Evolutionary conservation across 202 grass and related monocot genomes (phyloP), one percentile per base, ranked within the genome.

Genomic region (Bolboschoenoplectus hybrid): DNA sequence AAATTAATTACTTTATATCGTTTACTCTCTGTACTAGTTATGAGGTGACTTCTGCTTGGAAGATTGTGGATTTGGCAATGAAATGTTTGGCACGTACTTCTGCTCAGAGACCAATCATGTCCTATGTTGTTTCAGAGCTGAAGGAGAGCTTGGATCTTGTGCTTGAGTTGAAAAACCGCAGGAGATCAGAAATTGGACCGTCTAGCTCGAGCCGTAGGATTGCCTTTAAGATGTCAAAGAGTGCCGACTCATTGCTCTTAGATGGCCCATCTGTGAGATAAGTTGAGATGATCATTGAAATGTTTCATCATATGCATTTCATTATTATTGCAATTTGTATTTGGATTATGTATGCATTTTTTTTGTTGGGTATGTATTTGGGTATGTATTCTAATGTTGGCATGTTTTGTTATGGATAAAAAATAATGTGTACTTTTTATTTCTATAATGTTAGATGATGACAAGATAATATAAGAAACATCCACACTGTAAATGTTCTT

Each of bases 31-130:
- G 17, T 66, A 26, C 20, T 43, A 72, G 67, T 9, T 85, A 84
- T 70, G 93, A 91, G n/a, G 67, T 95, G 3, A 92, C 92, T 2
- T 60, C 71, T 2, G 87, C 87, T 0, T 91, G 90, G 89, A 95
- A 95, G 74, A 43, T 9, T 5, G 60, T 82, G 0, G 79, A 92
- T 8, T 56, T 92, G 0, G 90, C 88, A 0, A 79, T 92, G 17
- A 91, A 89, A 44, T 95, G 93, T 56, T 86, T 86, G 0, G 5
- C 1, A 8, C 60, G 76, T 5, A 32, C 7, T 1, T 63, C 90
- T 0, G 1, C 32, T 0, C 63, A 82, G 39, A 85, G 87, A 6
- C 90, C 93, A 2, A 85, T 85, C 1, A 92, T 95, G 88, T 47
- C 58, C 0, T 82, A 88, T 0, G 61, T 92, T 7, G 87, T 91